Base-by-base conservation (phyloP, 331 rosid genomes). In the Quercus phellos region DNA sequence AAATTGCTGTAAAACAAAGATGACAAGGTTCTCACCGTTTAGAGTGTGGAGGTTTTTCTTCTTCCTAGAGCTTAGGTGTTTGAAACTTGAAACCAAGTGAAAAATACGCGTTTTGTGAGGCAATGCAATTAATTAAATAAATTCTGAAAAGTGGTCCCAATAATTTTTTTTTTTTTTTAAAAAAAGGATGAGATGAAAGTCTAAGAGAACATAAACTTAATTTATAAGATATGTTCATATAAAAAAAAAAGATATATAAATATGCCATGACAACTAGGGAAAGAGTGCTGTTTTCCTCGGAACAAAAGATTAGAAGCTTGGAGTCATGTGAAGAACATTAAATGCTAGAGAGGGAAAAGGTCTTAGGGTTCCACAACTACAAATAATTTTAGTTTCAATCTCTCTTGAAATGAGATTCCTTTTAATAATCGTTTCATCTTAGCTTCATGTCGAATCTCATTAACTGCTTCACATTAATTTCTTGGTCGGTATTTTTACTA, bases 241-340 rank as follows among this genome's bases (percentile, higher is more conserved):
- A 76, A 43, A 29, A 51, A 18, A 18, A 29, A 56, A 77, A 72
- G 42, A 68, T 43, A 71, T 27, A 77, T 68, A 84, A 26, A 80
- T 56, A 83, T 74, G 82, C 46, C 70, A 78, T 82, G 70, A 74
- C 58, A 81, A 77, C 83, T 42, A 63, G 77, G 88, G 82, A 61
- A 87, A 75, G 66, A 77, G 87, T 74, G 86, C 77, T 83, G 84
- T 77, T 80, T 82, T 72, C 61, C 90, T 89, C 81, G 89, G 85
- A 78, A 82, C 84, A 82, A 34, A 84, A 91, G 88, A 83, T 84
- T 85, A 77, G 88, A 83, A 83, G 83, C 77, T 73, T 79, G 87
- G 90, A 86, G 86, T 88, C 98, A 84, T 85, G 96, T 89, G 90
- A 82, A 80, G 80, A 67, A 78, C 98, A 93, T 88, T 89, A 66